Percentiles rank a stretch among this genome's conserved stretches.
Conservation (phyloP, 306 rosid species). For the Casuarina cunninghamiana region DNA sequence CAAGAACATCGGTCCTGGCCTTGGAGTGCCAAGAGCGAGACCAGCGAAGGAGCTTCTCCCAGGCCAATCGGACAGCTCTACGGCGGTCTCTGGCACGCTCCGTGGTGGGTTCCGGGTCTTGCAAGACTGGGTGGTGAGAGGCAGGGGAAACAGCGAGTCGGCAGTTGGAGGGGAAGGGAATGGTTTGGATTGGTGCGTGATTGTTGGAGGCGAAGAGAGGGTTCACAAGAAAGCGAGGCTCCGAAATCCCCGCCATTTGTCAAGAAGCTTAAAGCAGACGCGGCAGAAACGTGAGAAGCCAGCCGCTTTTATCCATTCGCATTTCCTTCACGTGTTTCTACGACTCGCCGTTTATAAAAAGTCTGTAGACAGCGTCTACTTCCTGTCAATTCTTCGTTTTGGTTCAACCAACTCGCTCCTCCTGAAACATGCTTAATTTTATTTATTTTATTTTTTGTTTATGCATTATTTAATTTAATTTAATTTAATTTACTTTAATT, state of each 20-base stretch:
- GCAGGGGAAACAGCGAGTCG: slow-evolving; percentile 29
- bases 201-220: slow-evolving; percentile 25
- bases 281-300: neutral
- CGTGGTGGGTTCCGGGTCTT: slow-evolving; percentile 24
- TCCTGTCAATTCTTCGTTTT: no score
- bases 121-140: slow-evolving; percentile 21
- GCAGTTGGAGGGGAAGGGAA: slow-evolving; percentile 25
- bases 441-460: no score
- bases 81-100: slow-evolving; percentile 65
- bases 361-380: no score
- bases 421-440: no score
- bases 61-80: slow-evolving; percentile 66
- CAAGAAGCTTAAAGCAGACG: neutral
- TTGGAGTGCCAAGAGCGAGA: slow-evolving; percentile 81
- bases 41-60: slow-evolving; percentile 97
- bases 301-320: neutral
- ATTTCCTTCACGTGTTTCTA: neutral
- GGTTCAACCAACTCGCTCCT: no score
- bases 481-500: no score
- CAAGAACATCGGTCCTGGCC: slow-evolving; percentile 74
- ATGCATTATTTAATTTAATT: no score
- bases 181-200: slow-evolving; percentile 24
- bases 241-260: slow-evolving; percentile 54
- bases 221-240: slow-evolving; percentile 25
- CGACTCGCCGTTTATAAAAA: no score